Evolutionary conservation across 176 grass and related monocot genomes (phyloP).

Genomic region (barley (Hordeum vulgare)): MorexV3_pseudomolecules_assembly NC_058524.1:54119940-54120439

Average conservation of each 20-base stretch:
- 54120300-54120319: not conserved
- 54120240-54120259: constrained; percentile 3
- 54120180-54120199: not conserved
- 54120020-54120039: constrained; percentile 23
- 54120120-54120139: not conserved
- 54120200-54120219: not conserved
- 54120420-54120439: not conserved
- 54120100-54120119: not conserved
- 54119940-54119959: not conserved
- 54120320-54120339: not conserved
- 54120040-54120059: not conserved
- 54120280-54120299: not conserved
- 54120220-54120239: not conserved
- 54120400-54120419: not conserved
- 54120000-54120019: constrained; percentile 34
- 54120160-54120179: not conserved
- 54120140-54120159: not conserved
- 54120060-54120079: not conserved
- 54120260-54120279: constrained; percentile 4
- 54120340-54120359: not conserved
- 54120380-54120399: not conserved
- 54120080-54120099: not conserved
- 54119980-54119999: constrained; percentile 18
- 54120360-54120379: not conserved
- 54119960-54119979: not conserved